Base-by-base conservation (phyloP, 805 yeast genomes). In the Wilhelminamyces savonicus region DNA sequence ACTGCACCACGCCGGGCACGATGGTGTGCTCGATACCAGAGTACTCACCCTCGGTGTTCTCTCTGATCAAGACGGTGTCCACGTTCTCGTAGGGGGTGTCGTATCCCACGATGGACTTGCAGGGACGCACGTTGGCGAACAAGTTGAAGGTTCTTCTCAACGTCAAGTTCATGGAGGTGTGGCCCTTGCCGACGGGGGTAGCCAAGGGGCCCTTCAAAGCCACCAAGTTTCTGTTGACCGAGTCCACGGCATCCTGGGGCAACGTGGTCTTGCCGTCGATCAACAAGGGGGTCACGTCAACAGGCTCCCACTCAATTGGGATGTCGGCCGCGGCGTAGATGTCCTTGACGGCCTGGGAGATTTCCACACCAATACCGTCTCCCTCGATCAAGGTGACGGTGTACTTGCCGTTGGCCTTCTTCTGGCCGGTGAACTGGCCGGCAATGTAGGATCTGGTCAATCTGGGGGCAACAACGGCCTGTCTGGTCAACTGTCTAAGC, bases 21-120 rank as follows among this genome's bases (percentile, higher is more conserved):
- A 92, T 87, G 42, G 86, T 82, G 72, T 92, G 98, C 74, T 92
- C 98, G 50, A 92, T 88, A 69, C 98, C 98, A 19, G 97, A 88
- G 72, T 90, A 90, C 69, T 90, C 98, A 73, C 98, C 98, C 67
- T 92, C 97, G 44, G 98, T 90, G 78, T 92, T 92, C 71, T 92
- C 98, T 76, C 98, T 87, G 62, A 92, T 88, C 52, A 92, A 72
- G 21, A 90, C 96, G 41, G 95, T 82, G 67, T 92, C 94, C 42
- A 92, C 97, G 59, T 83, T 74, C 37, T 74, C 69, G 66, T 82
- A 83, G 28, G 90, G 94, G 38, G 97, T 92, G 63, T 87, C 74
- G 78, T 76, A 88, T 55, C 98, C 98, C 40, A 75, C 82, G 46
- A 92, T 76, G 37, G 94, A 82, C 66, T 83, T 83, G 62, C 97